phyloP scores from a whole-genome alignment of 177 flowering plant species.

The Telopea speciosissima region DNA sequence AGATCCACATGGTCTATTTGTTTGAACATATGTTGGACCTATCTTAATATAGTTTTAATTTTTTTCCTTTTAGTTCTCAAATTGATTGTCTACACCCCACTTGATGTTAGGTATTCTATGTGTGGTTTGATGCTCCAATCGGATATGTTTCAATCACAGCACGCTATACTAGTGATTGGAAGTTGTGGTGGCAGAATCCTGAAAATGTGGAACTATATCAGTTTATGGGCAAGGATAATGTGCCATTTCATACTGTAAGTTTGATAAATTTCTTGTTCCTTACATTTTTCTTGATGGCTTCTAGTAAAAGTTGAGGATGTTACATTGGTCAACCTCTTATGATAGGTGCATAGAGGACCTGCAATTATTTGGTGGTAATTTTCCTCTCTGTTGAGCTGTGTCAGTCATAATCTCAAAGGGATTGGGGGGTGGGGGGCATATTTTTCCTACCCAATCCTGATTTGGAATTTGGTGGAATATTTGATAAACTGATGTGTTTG shows the following conservation, averaged over 20 bases:
- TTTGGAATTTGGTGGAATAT: too few species aligned
- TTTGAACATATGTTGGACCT: not conserved
- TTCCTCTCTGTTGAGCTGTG: too few species aligned
- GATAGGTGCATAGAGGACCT: too few species aligned
- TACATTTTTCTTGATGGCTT: too few species aligned
- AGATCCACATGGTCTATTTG: not conserved
- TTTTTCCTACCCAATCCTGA: too few species aligned
- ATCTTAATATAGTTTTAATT: not conserved
- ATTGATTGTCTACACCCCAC: slow-evolving; percentile 6
- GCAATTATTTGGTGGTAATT: too few species aligned
- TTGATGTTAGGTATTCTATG: slow-evolving; percentile 62
- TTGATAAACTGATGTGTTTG: too few species aligned
- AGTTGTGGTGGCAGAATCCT: slow-evolving; percentile 95
- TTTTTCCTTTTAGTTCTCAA: not conserved
- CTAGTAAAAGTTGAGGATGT: not conserved
- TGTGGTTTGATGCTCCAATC: slow-evolving; percentile 85
- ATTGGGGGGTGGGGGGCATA: too few species aligned
- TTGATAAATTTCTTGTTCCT: not conserved
- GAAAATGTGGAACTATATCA: slow-evolving; percentile 90
- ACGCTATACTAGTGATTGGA: slow-evolving; percentile 75
- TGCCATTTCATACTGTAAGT: slow-evolving; percentile 95
- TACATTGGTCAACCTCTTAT: not conserved
- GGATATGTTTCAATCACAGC: slow-evolving; percentile 74
- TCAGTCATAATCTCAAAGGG: too few species aligned
- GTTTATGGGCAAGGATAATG: slow-evolving; percentile 99